Evolutionary conservation across 495 filamentous ascomycete species (phyloP), one percentile per base, ranked within the genome.

Genomic region (Xylaria acuta): DNA sequence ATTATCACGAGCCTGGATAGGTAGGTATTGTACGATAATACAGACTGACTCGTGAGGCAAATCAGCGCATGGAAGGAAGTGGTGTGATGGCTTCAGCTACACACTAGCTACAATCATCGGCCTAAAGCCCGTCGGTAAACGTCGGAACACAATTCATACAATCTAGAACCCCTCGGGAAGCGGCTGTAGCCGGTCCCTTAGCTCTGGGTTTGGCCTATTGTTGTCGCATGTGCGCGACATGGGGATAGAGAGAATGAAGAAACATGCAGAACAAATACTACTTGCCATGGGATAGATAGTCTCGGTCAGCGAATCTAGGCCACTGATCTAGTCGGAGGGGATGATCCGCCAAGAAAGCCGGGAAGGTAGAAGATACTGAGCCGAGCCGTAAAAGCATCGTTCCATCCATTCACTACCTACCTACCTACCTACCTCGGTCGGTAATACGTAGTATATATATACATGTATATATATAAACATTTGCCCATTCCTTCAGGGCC

Each of bases 91-190:
- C 53, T 56, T 30, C 53, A 56, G n/a, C 22, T 22, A 56, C 22
- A 30, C 6, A 8, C 53, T 1, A 56, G 53, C 53, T 16, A 54
- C 20, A n/a, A n/a, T n/a, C n/a, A n/a, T n/a, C n/a, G n/a, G n/a
- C n/a, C n/a, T n/a, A n/a, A n/a, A n/a, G n/a, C n/a, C n/a, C n/a
- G n/a, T n/a, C n/a, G n/a, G n/a, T n/a, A n/a, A n/a, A n/a, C n/a
- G n/a, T n/a, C n/a, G n/a, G n/a, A n/a, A n/a, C n/a, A n/a, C n/a
- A n/a, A n/a, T n/a, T n/a, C n/a, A n/a, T n/a, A n/a, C n/a, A n/a
- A n/a, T n/a, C n/a, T n/a, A n/a, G n/a, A n/a, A n/a, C 32, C 64
- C 32, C 64, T 60, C 67, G 68, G 68, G 53, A 32, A 70, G 59
- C 68, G 58, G 67, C 67, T 63, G 40, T 38, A 40, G 54, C 67